Base-by-base conservation (phyloP, 2,329 filamentous ascomycete species). In the Hymenoscyphus linearis region DNA sequence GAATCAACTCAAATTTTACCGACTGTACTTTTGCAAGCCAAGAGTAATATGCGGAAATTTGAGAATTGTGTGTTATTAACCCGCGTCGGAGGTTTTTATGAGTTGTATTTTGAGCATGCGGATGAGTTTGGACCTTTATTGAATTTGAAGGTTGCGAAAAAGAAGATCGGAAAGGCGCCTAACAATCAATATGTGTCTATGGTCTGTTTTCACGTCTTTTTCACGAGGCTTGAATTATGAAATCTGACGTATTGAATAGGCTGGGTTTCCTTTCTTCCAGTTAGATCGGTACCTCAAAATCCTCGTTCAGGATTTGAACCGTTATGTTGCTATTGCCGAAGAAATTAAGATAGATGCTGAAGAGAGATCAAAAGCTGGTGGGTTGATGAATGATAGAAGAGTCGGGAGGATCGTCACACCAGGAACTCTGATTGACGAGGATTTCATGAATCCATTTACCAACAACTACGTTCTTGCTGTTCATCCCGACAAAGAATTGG, bases 31-130 rank as follows among this genome's bases (percentile, higher is more conserved):
- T 85, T 91, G 71, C 92, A 96, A 73, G 93, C 91, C 31, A 85
- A 86, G 60, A 90, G 87, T 67, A 96, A 96, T 76, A 96, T 98
- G 88, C 82, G 86, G 67, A 92, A 89, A 70, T 97, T 96, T 76
- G 85, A 87, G 70, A 91, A 96, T 69, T 98, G 93, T 75, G 89
- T 99, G 44, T 75, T 99, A 7, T 78, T 99, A 62, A 99, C 95
- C 3, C 85, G 93, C 60, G 92, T 99, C 31, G 95, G 95, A 60
- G 88, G 93, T 63, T 99, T 99, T 76, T 99, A 98, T 76, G 95
- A 99, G 83, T 79, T 99, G 62, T 99, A 99, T 77, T 96, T 98
- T 74, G 89, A 96, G 69, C 93, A 99, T 73, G 95, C 96, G 12
- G 90, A 96, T 62, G 87, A 96, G 71, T 89, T 89, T 73, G 93